Evolutionary conservation across 176 grass and related monocot genomes (phyloP).

Genomic region (Coix lacrymajobi): DNA sequence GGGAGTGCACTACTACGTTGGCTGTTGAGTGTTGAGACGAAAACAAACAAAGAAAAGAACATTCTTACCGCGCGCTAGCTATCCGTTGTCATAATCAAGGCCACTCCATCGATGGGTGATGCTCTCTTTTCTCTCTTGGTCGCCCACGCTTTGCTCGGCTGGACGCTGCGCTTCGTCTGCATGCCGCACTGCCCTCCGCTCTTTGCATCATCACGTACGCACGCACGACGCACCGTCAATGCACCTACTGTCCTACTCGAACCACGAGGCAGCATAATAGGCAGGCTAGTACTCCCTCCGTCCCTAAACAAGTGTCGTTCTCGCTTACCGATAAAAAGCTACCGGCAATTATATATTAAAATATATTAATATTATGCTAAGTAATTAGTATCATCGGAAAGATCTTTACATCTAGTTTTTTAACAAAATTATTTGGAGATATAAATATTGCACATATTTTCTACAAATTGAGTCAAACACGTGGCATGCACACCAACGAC

Average conservation of each 20-base stretch:
- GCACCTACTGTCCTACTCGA: not conserved
- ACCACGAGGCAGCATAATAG: not conserved
- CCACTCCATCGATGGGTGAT: not conserved
- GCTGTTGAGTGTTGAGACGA: not conserved
- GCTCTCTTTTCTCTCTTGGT: not conserved
- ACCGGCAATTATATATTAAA: no score
- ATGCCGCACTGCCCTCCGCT: not conserved
- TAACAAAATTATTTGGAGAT: no score
- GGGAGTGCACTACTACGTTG: not conserved
- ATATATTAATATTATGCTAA: no score
- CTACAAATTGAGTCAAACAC: no score
- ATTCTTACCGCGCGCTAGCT: no score
- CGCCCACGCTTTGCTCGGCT: conserved; percentile 3
- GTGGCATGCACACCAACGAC: no score
- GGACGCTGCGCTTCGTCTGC: not conserved
- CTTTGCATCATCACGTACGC: conserved; percentile 7
- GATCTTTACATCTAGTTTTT: no score
- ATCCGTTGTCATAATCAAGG: not conserved
- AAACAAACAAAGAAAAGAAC: not conserved
- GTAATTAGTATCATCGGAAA: no score
- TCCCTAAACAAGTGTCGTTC: no score
- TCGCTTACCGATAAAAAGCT: no score
- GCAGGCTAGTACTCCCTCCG: no score
- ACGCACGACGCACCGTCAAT: not conserved
- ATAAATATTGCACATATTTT: no score